phyloP scores from a whole-genome alignment of 768 basidiomycete genomes.

The Lactifluus piperatus region DNA sequence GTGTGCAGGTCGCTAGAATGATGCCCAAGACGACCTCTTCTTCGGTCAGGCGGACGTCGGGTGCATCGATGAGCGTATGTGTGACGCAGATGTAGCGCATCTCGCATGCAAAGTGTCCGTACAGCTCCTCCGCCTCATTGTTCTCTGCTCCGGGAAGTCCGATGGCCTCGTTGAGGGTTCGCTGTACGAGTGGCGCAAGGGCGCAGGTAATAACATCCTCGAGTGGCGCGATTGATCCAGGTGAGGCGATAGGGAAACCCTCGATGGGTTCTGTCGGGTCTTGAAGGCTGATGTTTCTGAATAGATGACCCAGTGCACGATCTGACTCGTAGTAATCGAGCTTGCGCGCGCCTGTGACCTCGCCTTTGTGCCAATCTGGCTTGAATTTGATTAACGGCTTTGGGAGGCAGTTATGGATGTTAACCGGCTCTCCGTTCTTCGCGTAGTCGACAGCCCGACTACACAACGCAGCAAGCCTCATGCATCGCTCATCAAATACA shows the following conservation, averaged over 20 bases:
- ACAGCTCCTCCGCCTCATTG: neutral
- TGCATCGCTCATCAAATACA: neutral
- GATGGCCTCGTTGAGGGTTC: neutral
- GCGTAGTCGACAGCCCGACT: neutral
- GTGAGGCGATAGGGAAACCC: neutral
- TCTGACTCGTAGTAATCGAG: neutral
- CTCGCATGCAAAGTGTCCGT: neutral
- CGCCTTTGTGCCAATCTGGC: neutral
- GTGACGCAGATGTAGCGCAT: neutral
- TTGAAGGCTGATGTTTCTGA: constrained; percentile 37
- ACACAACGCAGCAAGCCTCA: neutral
- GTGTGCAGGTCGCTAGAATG: neutral
- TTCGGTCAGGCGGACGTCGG: neutral
- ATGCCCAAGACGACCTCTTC: neutral
- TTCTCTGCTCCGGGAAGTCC: neutral
- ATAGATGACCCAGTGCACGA: neutral
- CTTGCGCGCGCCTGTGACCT: neutral
- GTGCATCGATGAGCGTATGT: neutral
- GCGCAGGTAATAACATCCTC: neutral
- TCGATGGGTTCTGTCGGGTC: constrained; percentile 27
- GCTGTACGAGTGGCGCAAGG: neutral
- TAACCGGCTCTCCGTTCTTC: neutral
- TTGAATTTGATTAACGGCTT: neutral
- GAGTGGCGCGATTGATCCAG: neutral
- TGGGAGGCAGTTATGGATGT: neutral